These are phyloP conservation scores for Colletotrichum sp. DNA, from an alignment of 2,329 filamentous ascomycete genomes.

Conservation along the genomic window DNA sequence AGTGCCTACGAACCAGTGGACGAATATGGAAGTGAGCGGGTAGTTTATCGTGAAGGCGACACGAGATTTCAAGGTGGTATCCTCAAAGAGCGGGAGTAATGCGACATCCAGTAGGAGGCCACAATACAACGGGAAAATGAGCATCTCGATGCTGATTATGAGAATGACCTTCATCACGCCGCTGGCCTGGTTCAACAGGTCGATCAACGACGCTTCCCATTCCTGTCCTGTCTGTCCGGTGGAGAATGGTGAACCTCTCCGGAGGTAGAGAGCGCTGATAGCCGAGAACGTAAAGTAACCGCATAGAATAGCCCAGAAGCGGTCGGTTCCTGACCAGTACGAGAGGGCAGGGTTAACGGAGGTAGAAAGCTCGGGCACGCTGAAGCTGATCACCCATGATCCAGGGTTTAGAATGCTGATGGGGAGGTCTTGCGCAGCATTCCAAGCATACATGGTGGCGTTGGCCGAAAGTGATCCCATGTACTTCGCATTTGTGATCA, in stretches of 20 bases:
- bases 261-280: slow-evolving; percentile 79
- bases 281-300: slow-evolving; percentile 82
- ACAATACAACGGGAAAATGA: slow-evolving; percentile 95
- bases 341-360: slow-evolving; percentile 63
- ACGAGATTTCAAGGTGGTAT: slow-evolving; percentile 77
- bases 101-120: slow-evolving; percentile 89
- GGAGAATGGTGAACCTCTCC: slow-evolving; percentile 72
- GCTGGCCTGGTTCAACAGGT: slow-evolving; percentile 88
- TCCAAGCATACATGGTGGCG: slow-evolving; percentile 23
- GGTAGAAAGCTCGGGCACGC: slow-evolving; percentile 40
- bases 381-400: slow-evolving; percentile 64
- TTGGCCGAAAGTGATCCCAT: slow-evolving; percentile 25
- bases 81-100: slow-evolving; percentile 85
- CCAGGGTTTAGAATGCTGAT: slow-evolving; percentile 47
- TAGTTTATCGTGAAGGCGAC: slow-evolving; percentile 78
- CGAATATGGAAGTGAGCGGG: slow-evolving; percentile 90
- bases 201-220: slow-evolving; percentile 79
- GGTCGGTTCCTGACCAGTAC: slow-evolving; percentile 70
- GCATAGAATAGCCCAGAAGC: slow-evolving; percentile 74
- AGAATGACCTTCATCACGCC: slow-evolving; percentile 97
- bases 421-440: slow-evolving; percentile 35
- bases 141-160: slow-evolving; percentile 99
- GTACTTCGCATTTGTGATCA: slow-evolving; percentile 33
- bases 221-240: slow-evolving; percentile 58
- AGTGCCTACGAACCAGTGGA: slow-evolving; percentile 98